Conservation (phyloP, 106 monocot genomes). For the Chionographis japonica region DNA sequence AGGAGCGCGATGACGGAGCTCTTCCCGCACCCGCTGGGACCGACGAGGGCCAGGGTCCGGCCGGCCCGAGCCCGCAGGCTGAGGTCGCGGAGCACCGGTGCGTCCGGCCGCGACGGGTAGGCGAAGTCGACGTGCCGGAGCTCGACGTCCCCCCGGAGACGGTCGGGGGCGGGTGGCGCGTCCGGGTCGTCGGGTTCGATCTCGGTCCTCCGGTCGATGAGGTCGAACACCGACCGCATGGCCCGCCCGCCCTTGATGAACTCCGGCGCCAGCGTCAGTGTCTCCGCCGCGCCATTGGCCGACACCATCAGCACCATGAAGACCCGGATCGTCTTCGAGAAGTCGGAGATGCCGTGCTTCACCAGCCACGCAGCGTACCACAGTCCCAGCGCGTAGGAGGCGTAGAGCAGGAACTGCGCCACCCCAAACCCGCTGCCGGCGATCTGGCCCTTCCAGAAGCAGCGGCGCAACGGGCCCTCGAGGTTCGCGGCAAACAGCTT, state of each 20-base stretch:
- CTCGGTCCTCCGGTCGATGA: slow-evolving; percentile 83
- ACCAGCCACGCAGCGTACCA: slow-evolving; percentile 97
- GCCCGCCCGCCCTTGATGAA: slow-evolving; percentile 94
- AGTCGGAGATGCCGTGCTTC: slow-evolving; percentile 89
- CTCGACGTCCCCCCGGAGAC: slow-evolving; percentile 84
- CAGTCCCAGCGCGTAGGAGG: slow-evolving; percentile 83
- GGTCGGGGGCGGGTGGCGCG: slow-evolving; percentile 48
- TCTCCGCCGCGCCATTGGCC: slow-evolving; percentile 96
- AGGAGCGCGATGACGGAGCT: slow-evolving; percentile 81
- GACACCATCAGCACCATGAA: slow-evolving; percentile 99
- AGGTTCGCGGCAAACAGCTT: slow-evolving; percentile 66
- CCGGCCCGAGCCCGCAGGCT: slow-evolving; percentile 83
- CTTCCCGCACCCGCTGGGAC: slow-evolving; percentile 94
- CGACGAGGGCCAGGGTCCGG: slow-evolving; percentile 73
- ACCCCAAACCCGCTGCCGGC: slow-evolving; percentile 90
- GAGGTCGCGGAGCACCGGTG: slow-evolving; percentile 63
- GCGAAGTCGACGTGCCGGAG: slow-evolving; percentile 88
- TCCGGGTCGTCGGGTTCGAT: slow-evolving; percentile 86
- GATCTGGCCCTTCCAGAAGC: slow-evolving; percentile 99
- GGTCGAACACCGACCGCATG: slow-evolving; percentile 78
- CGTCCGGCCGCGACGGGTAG: slow-evolving; percentile 83
- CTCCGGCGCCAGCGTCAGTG: slow-evolving; percentile 87
- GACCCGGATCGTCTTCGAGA: slow-evolving; percentile 92
- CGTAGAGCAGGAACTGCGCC: slow-evolving; percentile 89
- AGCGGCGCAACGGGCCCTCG: slow-evolving; percentile 68